These are phyloP conservation scores for Dentipellis sp. DNA, from an alignment of 768 basidiomycete species.

Conservation along the genomic window DNA sequence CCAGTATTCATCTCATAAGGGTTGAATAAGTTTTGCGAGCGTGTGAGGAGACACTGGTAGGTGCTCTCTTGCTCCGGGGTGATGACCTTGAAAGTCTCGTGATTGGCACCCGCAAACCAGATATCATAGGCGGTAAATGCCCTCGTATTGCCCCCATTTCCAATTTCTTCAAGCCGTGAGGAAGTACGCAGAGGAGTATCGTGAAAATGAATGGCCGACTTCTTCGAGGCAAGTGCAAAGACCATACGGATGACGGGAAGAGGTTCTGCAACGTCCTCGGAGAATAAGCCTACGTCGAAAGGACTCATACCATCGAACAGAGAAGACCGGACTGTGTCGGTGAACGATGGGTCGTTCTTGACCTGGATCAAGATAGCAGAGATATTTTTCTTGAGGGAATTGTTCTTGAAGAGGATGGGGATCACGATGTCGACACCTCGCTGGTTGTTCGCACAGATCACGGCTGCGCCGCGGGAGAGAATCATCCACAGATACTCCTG, in stretches of 20 bases:
- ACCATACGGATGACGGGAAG: constrained; percentile 18
- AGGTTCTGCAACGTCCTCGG: neutral
- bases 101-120: constrained; percentile 8
- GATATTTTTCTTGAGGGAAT: constrained; percentile 12
- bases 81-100: neutral
- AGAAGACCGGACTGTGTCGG: neutral
- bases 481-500: constrained; percentile 14
- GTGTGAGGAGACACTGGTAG: neutral
- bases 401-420: constrained; percentile 15
- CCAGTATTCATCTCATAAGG: neutral
- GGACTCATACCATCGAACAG: constrained; percentile 22
- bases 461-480: constrained; percentile 20
- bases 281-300: constrained; percentile 12
- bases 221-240: constrained; percentile 16
- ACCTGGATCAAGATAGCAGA: constrained; percentile 20
- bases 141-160: neutral
- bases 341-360: constrained; percentile 16
- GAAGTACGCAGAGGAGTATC: too few species aligned
- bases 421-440: constrained; percentile 19
- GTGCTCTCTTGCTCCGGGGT: neutral
- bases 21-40: neutral
- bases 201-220: neutral
- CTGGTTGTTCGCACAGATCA: constrained; percentile 18
- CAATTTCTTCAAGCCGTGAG: neutral
- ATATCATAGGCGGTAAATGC: constrained; percentile 11